Conservation (phyloP, 2,329 filamentous ascomycete species). For the Rosellinia necatrix region DNA sequence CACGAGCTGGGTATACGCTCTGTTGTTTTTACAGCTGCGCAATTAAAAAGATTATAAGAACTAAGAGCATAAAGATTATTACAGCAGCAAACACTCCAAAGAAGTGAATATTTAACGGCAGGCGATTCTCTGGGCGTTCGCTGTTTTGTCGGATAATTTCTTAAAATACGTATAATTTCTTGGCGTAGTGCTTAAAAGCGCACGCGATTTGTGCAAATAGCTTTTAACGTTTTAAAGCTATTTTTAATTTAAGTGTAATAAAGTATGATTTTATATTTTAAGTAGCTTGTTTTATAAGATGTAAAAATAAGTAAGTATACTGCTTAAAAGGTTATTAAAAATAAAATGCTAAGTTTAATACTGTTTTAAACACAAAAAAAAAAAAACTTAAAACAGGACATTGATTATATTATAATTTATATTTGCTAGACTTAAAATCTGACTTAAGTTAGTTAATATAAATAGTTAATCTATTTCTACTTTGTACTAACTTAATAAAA, state of each 20-base stretch:
- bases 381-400: too few relatives aligned
- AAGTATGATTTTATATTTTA: not conserved
- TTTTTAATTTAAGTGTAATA: not conserved
- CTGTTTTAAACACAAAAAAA: too few relatives aligned
- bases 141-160: constrained; percentile 1
- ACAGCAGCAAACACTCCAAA: not conserved
- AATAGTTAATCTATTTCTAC: too few relatives aligned
- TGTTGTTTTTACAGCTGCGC: not conserved
- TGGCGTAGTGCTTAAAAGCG: not conserved
- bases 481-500: not conserved
- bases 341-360: too few relatives aligned
- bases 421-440: too few relatives aligned
- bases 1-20: constrained; percentile 1
- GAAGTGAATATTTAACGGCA: not conserved
- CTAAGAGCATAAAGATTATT: not conserved
- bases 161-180: not conserved
- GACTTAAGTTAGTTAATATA: too few relatives aligned
- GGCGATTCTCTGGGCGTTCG: not conserved
- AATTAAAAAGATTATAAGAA: constrained; percentile 1
- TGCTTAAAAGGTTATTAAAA: too few relatives aligned
- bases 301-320: not conserved
- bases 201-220: not conserved
- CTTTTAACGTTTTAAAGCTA: not conserved
- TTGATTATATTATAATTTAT: too few relatives aligned
- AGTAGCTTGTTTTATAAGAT: not conserved